Evolutionary conservation across 108 stramenopile species (phyloP).

Genomic region (Cyclotella atomus): DNA sequence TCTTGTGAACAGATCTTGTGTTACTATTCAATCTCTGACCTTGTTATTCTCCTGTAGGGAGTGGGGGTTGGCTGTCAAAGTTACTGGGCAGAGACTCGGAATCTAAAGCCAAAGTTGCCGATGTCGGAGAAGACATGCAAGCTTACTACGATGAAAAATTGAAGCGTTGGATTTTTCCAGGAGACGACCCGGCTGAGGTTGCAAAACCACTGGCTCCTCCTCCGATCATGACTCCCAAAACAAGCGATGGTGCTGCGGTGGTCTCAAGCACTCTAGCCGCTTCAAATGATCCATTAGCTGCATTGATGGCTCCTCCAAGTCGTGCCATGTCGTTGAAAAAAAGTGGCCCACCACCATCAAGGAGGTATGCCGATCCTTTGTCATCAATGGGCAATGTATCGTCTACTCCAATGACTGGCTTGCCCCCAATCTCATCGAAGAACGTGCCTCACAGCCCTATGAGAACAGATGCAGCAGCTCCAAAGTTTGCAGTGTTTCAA

Average conservation of each 20-base stretch:
- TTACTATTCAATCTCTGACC: too few species aligned
- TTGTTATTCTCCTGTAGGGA: constrained; percentile 12
- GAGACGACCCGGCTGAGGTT: constrained; percentile 75
- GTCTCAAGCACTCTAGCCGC: constrained; percentile 20
- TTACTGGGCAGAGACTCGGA: constrained; percentile 72
- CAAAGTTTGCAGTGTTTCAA: constrained; percentile 51
- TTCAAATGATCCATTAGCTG: constrained; percentile 83
- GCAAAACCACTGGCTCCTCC: constrained; percentile 83
- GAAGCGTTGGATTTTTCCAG: constrained; percentile 78
- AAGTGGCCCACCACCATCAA: constrained; percentile 23
- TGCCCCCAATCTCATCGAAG: constrained; percentile 4
- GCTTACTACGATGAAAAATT: constrained; percentile 76
- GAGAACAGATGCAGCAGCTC: constrained; percentile 2
- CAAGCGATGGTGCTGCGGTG: too few species aligned
- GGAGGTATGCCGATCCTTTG: constrained; percentile 46
- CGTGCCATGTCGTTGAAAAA: constrained; percentile 28
- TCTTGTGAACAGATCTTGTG: too few species aligned
- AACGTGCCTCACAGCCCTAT: constrained; percentile 17
- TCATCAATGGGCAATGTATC: constrained; percentile 48
- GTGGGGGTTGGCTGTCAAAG: constrained; percentile 66
- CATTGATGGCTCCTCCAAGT: constrained; percentile 88
- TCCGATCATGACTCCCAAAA: constrained; percentile 53
- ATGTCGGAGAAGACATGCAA: constrained; percentile 72
- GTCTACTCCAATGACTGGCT: neutral
- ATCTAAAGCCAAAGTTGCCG: constrained; percentile 67